Evolutionary conservation across 177 flowering plant species (phyloP).

Genomic region (Telopea speciosissima): DNA sequence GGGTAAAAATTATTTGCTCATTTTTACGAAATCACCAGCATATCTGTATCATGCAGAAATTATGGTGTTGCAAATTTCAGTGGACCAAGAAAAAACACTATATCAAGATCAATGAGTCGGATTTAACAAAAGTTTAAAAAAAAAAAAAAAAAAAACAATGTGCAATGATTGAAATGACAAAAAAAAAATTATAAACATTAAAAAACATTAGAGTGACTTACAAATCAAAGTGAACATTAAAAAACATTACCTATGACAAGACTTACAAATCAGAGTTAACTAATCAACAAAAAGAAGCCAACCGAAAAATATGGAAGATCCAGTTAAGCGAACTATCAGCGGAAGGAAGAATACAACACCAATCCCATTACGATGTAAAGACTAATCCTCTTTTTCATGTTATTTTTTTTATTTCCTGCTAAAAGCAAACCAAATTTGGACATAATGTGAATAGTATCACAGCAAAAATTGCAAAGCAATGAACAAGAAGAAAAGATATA

Average conservation of each 20-base stretch:
- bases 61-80: background rate
- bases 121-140: background rate
- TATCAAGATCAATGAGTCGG: background rate
- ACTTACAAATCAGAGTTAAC: background rate
- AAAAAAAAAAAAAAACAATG: background rate
- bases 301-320: background rate
- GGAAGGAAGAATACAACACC: background rate
- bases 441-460: background rate
- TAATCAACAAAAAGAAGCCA: background rate
- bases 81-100: background rate
- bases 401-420: background rate
- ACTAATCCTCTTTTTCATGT: background rate
- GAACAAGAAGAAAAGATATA: background rate
- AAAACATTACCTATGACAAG: background rate
- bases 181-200: too few relatives aligned
- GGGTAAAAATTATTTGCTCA: constrained; percentile 45
- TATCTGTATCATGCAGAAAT: constrained; percentile 34
- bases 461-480: background rate
- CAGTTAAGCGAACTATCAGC: background rate
- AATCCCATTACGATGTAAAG: background rate
- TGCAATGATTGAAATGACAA: too few relatives aligned
- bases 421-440: background rate
- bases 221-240: background rate
- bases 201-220: too few relatives aligned
- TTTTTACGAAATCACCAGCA: constrained; percentile 58